phyloP scores from a whole-genome alignment of 495 filamentous ascomycete species.

The Talaromyces nanjingensis region DNA sequence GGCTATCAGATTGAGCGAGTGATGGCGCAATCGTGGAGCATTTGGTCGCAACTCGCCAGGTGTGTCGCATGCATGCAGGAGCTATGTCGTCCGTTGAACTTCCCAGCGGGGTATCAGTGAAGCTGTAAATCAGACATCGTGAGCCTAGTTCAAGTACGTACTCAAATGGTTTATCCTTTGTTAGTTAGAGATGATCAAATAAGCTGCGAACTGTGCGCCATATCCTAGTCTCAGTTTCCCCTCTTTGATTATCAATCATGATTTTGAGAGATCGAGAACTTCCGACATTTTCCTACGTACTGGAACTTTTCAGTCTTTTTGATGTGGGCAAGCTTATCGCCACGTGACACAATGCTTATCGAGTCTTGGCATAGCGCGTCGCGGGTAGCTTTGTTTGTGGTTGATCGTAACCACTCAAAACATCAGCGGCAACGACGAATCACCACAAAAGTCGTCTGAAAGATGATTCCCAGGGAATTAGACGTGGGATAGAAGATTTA shows the following conservation, averaged over 20 bases:
- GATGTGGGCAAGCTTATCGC: slow-evolving; percentile 11
- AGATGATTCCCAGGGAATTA: background rate
- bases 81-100: background rate
- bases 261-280: background rate
- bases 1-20: background rate
- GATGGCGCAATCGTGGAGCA: background rate
- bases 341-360: slow-evolving; percentile 15
- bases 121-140: background rate
- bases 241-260: background rate
- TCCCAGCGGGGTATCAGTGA: background rate
- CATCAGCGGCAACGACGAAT: background rate
- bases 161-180: too few species aligned
- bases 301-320: background rate
- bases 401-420: background rate
- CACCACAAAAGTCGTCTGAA: background rate
- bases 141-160: too few species aligned
- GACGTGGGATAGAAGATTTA: background rate
- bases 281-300: background rate
- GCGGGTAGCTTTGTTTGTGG: background rate
- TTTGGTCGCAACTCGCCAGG: too few species aligned
- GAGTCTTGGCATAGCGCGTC: background rate
- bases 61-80: background rate
- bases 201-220: background rate
- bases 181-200: background rate
- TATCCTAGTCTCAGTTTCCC: background rate